A percentile compares a stretch with the other conserved stretches of the same genome.
Evolutionary conservation across 306 rosid species (phyloP).

Genomic region (Glycine latifolia): DNA sequence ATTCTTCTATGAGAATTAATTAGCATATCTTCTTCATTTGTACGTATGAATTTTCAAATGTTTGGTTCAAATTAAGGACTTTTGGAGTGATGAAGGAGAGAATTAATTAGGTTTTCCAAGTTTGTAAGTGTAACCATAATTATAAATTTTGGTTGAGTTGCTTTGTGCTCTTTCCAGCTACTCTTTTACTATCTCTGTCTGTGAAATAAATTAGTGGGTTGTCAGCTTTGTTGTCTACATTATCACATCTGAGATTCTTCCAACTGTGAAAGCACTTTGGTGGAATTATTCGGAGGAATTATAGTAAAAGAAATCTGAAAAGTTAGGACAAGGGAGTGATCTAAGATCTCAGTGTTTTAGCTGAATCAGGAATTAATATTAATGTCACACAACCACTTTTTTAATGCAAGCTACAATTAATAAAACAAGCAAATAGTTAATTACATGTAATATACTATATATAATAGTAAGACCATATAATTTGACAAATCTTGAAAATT

Average conservation of each 20-base stretch:
- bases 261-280: conserved; percentile 62
- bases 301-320: conserved; percentile 43
- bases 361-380: conserved; percentile 45
- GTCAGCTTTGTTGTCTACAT: conserved; percentile 63
- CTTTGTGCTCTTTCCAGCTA: conserved; percentile 56
- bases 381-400: conserved; percentile 47
- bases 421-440: conserved; percentile 30
- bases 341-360: conserved; percentile 52
- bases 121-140: conserved; percentile 41
- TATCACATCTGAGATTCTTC: conserved; percentile 61
- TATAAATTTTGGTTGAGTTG: conserved; percentile 40
- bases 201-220: conserved; percentile 53
- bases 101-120: conserved; percentile 27
- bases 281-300: conserved; percentile 51
- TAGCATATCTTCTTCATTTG: conserved; percentile 25
- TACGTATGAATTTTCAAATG: conserved; percentile 21
- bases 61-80: conserved; percentile 39
- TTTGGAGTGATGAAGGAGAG: conserved; percentile 31
- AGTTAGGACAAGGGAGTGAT: conserved; percentile 50
- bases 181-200: conserved; percentile 45
- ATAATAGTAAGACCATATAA: not conserved
- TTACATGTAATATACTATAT: conserved; percentile 22
- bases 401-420: conserved; percentile 23
- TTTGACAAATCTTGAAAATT: conserved; percentile 45
- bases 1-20: conserved; percentile 48